Base-by-base conservation (phyloP, 306 rosid genomes). In the Luffa aegyptiaca region DNA sequence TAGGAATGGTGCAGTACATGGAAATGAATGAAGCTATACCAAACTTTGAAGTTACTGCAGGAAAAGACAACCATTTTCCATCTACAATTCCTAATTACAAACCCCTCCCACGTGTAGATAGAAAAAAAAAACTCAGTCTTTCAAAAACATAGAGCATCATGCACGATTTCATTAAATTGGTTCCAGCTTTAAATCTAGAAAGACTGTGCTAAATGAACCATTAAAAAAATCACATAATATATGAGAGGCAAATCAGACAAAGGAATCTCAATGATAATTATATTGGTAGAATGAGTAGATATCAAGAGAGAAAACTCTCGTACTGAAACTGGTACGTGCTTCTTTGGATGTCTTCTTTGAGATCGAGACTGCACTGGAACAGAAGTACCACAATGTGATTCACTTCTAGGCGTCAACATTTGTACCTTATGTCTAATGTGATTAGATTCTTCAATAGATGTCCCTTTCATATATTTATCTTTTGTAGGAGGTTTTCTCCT, bases 271-370 rank as follows among this genome's bases (percentile, higher is more conserved):
- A 77, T 21, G 72, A 33, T 62, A 61, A 16, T 78, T 31, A 16
- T 51, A 52, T 53, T 52, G 10, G 26, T 45, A 51, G 61, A 36
- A 52, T 51, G 64, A 75, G 36, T 17, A 49, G 45, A 51, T 17
- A 75, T 75, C 48, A 53, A 58, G 53, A 46, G 58, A 52, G 64
- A 42, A 8, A 76, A 3, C 11, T 16, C 53, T 37, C 57, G 8
- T 59, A 82, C 84, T 31, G 56, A 80, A 81, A 80, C 80, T 55
- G 80, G 44, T 78, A 84, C 91, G 84, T 90, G 88, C 81, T 88
- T 91, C 89, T 90, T 87, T 56, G 86, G 93, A 21, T 57, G 87
- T 46, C 86, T 86, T 86, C 79, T 82, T 75, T 82, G 53, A 55
- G 42, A 63, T 82, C 86, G 87, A 76, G 92, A 78, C 79, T 86